These are phyloP conservation scores for Areca catechu DNA, from an alignment of 176 grass and related monocot genomes.

Conservation along the genomic window DNA sequence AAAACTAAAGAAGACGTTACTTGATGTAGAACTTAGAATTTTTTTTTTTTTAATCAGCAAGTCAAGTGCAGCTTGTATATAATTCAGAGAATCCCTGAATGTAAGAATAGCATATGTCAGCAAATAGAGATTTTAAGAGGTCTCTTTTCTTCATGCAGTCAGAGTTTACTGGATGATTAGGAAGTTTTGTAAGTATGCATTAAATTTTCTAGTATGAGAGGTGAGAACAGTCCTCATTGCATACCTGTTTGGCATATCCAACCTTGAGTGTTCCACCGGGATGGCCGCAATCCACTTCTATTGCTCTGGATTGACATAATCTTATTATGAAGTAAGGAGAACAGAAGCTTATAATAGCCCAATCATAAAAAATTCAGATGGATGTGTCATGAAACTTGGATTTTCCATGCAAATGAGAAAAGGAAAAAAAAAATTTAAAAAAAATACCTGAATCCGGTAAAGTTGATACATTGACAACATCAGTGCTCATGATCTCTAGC, in stretches of 20 bases:
- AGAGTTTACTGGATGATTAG: no score
- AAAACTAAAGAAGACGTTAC: neutral
- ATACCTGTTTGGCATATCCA: constrained; percentile 11
- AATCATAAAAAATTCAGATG: neutral
- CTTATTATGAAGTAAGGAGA: constrained; percentile 3
- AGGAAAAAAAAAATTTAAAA: neutral
- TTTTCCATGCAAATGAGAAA: neutral
- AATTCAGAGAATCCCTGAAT: no score
- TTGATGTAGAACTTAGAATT: neutral
- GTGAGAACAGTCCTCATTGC: neutral
- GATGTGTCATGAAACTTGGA: neutral
- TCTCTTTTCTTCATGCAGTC: no score
- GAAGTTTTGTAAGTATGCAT: no score
- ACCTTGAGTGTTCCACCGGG: neutral
- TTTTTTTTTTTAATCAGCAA: no score
- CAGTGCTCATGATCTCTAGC: neutral
- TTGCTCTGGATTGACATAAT: constrained; percentile 9
- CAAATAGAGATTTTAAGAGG: no score
- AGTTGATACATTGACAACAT: neutral
- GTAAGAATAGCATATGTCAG: no score
- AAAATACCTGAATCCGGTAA: neutral
- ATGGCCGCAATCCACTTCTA: neutral
- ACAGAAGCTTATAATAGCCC: neutral
- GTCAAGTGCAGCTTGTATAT: no score
- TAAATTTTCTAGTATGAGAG: no score